Evolutionary conservation across 257 asterid species (phyloP), one percentile per base, ranked within the genome.

Genomic region (Nicotiana obtusifolia): DNA sequence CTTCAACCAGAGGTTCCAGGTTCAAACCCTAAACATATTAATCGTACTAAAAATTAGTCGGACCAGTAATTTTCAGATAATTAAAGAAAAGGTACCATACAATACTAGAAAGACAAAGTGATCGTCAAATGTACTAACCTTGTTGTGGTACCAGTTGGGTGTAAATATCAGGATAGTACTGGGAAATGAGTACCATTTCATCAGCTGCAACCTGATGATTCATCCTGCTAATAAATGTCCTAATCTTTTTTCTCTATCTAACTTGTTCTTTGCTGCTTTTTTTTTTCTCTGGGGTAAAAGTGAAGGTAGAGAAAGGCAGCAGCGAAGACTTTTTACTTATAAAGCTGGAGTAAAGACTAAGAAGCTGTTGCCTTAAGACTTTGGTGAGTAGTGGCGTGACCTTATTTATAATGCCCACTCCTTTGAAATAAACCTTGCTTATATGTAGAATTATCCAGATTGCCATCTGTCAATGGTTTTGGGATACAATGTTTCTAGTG

Each of bases 131-230:
- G 26, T 7, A 82, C 90, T 69, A 49, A 87, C 89, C 90, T 86
- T 80, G 87, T 83, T 87, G 83, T 16, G 91, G 90, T 33, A 82
- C 76, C 52, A 85, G 66, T 30, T 88, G 90, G 56, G 80, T 37
- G 85, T 75, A 88, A 24, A 83, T 84, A n/a, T 68, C 88, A 22
- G 88, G 89, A 84, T 86, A 86, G 85, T 89, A 89, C 85, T 89
- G 91, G 26, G 93, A 90, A 52, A 90, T 65, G 53, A 92, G 90
- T 28, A 77, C 61, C 91, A 88, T 83, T 65, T 90, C 91, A 78
- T 91, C 89, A 77, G 88, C 79, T 73, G 20, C 87, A 20, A 77
- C 20, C 22, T 86, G 84, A 62, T 83, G 77, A 81, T 85, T 79
- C 89, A 86, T 87, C 28, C 15, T 83, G 31, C 24, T 82, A 30